Conservation (phyloP, 768 basidiomycete species). For the Mycena kentingensis region DNA sequence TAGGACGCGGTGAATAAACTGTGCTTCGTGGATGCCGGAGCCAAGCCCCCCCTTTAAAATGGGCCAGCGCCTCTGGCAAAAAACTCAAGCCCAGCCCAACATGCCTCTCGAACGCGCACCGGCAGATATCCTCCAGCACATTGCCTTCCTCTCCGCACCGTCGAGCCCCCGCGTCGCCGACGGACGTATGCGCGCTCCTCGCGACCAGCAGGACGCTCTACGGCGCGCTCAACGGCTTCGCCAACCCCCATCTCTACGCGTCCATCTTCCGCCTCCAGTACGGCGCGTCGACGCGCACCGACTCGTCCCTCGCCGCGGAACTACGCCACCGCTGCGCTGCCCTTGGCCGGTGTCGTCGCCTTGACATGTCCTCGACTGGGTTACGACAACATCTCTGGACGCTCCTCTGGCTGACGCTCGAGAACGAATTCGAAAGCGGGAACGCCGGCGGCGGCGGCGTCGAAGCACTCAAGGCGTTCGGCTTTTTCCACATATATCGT, state of each 20-base stretch:
- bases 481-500: conserved; percentile 44
- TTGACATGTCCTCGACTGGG: conserved; percentile 32
- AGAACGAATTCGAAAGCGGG: conserved; percentile 49
- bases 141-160: conserved; percentile 51
- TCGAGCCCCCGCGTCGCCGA: conserved; percentile 41
- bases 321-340: conserved; percentile 49
- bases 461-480: too few relatives aligned
- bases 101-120: conserved; percentile 57
- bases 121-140: conserved; percentile 56
- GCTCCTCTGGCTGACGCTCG: conserved; percentile 60
- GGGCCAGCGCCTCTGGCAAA: not conserved
- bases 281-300: conserved; percentile 38
- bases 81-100: conserved; percentile 7
- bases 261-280: conserved; percentile 54
- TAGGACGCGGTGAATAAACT: conserved; percentile 6
- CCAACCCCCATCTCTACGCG: conserved; percentile 59
- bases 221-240: conserved; percentile 40
- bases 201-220: conserved; percentile 49
- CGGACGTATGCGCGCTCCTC: conserved; percentile 44
- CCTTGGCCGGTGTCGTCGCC: conserved; percentile 48
- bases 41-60: conserved; percentile 23
- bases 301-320: conserved; percentile 49
- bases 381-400: conserved; percentile 55
- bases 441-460: conserved; percentile 45
- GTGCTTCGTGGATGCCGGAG: conserved; percentile 13